Percentiles rank a stretch among this genome's conserved stretches.
Evolutionary conservation across 176 grass and related monocot species (phyloP).

Genomic region (Poa pratensis): DNA sequence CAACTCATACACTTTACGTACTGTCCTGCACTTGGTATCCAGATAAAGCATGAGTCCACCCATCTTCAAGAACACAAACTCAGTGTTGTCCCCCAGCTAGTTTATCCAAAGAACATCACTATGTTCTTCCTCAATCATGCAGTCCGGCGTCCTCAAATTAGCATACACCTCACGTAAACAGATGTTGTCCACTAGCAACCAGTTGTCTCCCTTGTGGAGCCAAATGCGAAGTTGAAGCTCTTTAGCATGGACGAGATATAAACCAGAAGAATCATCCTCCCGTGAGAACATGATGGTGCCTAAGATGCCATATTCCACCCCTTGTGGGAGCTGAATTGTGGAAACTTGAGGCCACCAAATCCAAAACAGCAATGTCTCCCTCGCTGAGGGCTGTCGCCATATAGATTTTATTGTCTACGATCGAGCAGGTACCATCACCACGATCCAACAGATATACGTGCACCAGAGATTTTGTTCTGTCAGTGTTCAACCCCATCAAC

Average conservation of each 20-base stretch:
- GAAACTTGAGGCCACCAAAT: background rate
- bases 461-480: no score
- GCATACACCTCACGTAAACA: background rate
- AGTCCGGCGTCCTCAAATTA: background rate
- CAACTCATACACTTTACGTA: background rate
- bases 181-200: background rate
- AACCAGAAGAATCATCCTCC: background rate
- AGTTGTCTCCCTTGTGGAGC: background rate
- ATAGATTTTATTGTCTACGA: constrained; percentile 1
- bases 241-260: background rate
- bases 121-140: background rate
- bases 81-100: background rate
- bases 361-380: background rate
- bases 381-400: rapidly evolving
- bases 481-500: no score
- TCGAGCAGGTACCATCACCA: no score
- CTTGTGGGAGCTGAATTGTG: background rate
- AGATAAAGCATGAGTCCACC: background rate
- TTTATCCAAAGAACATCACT: background rate
- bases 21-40: background rate
- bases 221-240: background rate
- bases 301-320: background rate
- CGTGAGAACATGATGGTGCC: background rate
- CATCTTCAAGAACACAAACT: background rate
- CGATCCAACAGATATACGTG: no score